These are phyloP conservation scores for Canariomyces notabilis DNA, from an alignment of 2,329 filamentous ascomycete species.

Conservation along the genomic window DNA sequence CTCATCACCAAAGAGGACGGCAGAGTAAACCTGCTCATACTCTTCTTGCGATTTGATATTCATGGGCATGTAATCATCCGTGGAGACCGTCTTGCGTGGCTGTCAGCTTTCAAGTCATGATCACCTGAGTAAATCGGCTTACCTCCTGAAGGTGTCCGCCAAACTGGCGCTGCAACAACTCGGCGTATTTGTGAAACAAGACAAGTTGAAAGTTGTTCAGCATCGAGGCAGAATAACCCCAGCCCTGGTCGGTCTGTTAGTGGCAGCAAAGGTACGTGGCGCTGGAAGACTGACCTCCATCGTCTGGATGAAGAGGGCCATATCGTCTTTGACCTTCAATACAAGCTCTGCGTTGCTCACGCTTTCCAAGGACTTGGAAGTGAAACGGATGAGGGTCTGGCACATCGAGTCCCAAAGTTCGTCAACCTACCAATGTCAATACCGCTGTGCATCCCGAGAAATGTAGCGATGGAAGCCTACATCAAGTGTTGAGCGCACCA, in stretches of 20 bases:
- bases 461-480: slow-evolving; percentile 44
- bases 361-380: slow-evolving; percentile 69
- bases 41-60: slow-evolving; percentile 85
- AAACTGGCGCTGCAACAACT: slow-evolving; percentile 83
- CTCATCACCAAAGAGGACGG: slow-evolving; percentile 92
- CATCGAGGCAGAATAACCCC: slow-evolving; percentile 78
- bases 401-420: slow-evolving; percentile 99
- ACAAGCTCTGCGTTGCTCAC: slow-evolving; percentile 86
- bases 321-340: slow-evolving; percentile 89
- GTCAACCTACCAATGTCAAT: slow-evolving; percentile 61
- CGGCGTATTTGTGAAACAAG: slow-evolving; percentile 90
- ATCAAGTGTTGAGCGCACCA: slow-evolving; percentile 76
- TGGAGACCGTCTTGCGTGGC: slow-evolving; percentile 73
- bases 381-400: slow-evolving; percentile 75
- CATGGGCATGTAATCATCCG: slow-evolving; percentile 99
- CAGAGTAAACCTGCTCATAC: slow-evolving; percentile 91
- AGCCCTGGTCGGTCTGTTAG: slow-evolving; percentile 52
- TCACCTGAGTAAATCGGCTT: slow-evolving; percentile 10
- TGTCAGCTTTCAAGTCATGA: slow-evolving; percentile 14
- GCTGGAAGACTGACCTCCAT: slow-evolving; percentile 67
- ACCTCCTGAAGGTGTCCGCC: slow-evolving; percentile 95
- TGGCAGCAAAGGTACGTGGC: background rate
- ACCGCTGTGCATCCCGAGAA: background rate
- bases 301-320: slow-evolving; percentile 93
- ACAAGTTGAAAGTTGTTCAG: slow-evolving; percentile 82